Base-by-base conservation (phyloP, 2,329 filamentous ascomycete genomes). In the Sclerotinia minor region DNA sequence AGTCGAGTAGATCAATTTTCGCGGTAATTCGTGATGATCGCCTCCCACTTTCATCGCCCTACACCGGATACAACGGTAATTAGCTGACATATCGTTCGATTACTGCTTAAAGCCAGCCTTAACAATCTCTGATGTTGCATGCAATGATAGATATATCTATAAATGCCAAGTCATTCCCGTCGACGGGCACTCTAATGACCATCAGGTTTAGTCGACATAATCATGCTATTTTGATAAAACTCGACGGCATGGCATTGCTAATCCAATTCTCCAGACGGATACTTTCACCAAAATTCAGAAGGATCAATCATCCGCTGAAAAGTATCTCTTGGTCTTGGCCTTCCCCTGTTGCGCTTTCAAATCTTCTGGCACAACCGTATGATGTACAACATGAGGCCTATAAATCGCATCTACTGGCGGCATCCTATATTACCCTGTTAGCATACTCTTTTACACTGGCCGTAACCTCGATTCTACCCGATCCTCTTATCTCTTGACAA, bases 321-420 rank as follows among this genome's bases (percentile, higher is more conserved):
- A 92, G 74, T 92, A 92, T 68, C 89, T 83, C 77, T 92, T 92
- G 53, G 86, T 84, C 75, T 87, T 89, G 74, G 82, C 89, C 73
- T 85, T 82, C 2, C 87, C 81, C 73, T 89, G 86, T 70, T 89
- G 86, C 2, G 89, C 88, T 75, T 91, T 91, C 74, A 90, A 83
- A 73, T 92, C 89, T 5, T 86, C 84, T 13, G 89, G 88, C 59
- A 90, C 82, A 58, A 85, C 85, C 21, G 91, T 94, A 77, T 97
- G 94, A 79, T 98, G 94, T 3, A 97, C 94, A 21, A 97, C 92
- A 77, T 97, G 94, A 7, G 94, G 94, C 60, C 92, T 84, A 77
- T 96, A 97, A 21, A 97, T 89, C 6, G 92, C 92, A 78, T 96
- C 92, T 3, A 96, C 92, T 0, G 92, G 92, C 2, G 91, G 91